phyloP scores from a whole-genome alignment of 2,329 filamentous ascomycete genomes.

The Fonsecaea erecta region DNA sequence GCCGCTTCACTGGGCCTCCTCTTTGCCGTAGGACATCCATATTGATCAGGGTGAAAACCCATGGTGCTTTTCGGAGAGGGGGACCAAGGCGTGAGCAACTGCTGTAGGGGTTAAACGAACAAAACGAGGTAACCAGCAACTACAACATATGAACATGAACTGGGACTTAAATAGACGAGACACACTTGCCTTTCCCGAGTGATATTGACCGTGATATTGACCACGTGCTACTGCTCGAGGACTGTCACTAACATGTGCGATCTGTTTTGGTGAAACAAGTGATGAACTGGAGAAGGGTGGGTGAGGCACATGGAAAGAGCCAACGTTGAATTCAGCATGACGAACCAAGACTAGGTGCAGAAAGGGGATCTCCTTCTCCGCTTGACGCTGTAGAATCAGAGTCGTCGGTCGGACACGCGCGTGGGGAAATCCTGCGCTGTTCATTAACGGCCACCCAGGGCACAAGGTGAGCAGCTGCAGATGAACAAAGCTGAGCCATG shows the following conservation, averaged over 20 bases:
- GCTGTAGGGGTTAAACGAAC: background rate
- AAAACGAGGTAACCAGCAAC: background rate
- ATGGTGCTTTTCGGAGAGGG: background rate
- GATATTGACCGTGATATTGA: background rate
- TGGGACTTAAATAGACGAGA: background rate
- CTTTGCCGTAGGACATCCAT: constrained; percentile 14
- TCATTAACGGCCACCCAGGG: background rate
- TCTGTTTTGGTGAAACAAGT: background rate
- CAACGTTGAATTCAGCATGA: background rate
- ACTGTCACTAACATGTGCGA: constrained; percentile 9
- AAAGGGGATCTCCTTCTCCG: background rate
- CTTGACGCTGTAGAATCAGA: background rate
- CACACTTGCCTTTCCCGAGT: background rate
- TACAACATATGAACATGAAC: too few species aligned
- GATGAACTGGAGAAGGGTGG: background rate
- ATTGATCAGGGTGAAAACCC: constrained; percentile 14
- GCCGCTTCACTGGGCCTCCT: background rate
- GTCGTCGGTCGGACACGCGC: background rate
- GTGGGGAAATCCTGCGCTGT: background rate
- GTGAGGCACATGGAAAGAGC: background rate
- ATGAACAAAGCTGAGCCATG: background rate
- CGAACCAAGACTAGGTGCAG: background rate
- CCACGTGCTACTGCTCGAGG: background rate
- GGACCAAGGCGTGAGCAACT: background rate
- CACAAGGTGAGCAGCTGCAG: background rate